Base-by-base conservation (phyloP, 129 eudicot genomes). In the Flaveria ramosissima region DNA sequence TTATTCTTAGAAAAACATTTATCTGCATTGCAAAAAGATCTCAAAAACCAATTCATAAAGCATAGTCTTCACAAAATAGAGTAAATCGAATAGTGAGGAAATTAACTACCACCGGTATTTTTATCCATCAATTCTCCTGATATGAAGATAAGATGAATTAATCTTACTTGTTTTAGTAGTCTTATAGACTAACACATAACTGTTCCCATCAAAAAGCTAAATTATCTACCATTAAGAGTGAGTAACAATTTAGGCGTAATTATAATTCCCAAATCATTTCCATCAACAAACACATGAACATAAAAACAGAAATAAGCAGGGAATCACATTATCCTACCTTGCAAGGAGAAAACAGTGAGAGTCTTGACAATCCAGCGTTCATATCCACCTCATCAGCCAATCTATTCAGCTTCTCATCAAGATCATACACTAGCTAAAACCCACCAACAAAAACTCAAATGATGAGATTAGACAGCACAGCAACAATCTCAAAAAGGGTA, bases 301-400 rank as follows among this genome's bases (percentile, higher is more conserved):
- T 32, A 12, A n/a, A 0, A 47, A 66, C 52, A 53, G 46, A 53
- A 39, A 70, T 15, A 51, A 74, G n/a, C 2, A 43, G 45, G 15
- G 11, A 70, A 73, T 42, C 60, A 42, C 48, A 80, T 73, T 3
- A 65, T 70, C 80, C 72, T 69, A 89, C 99, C 99, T 95, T 95
- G 79, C 99, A 95, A 88, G 99, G 99, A 11, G 99, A 95, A 83
- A 91, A 95, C 36, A 95, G 84, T 68, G 90, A 79, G 53, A 95
- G 97, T 79, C 97, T 89, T 21, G 97, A 87, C 78, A 91, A 74
- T 53, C 96, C 99, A 80, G 89, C 92, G 26, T 85, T 82, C 86
- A 75, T 85, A 83, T 94, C 97, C 86, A 94, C 97, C 78, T 88
- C 90, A 91, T 93, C 98, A 69, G 96, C 97, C 71, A 91, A 77